These are phyloP conservation scores for Hyphopichia khmerensis DNA, from an alignment of 1,139 yeast species.

Conservation along the genomic window DNA sequence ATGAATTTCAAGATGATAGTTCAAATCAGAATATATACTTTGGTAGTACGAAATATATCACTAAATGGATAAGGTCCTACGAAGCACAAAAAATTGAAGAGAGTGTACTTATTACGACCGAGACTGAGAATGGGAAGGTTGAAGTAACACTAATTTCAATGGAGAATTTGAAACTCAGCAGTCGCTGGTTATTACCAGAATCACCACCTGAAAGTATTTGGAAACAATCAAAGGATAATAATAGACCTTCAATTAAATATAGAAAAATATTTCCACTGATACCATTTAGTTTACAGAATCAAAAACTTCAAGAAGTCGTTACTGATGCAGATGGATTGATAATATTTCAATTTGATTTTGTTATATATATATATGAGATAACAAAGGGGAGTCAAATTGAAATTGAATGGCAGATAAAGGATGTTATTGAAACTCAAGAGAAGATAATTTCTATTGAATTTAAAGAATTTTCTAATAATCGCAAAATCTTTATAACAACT, in stretches of 20 bases:
- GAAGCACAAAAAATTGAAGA: slow-evolving; percentile 11
- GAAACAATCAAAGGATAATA: slow-evolving; percentile 6
- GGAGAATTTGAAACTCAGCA: slow-evolving; percentile 16
- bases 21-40: not conserved
- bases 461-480: not conserved
- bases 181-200: slow-evolving; percentile 4
- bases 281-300: not conserved
- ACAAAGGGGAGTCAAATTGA: not conserved
- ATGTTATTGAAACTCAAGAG: not conserved
- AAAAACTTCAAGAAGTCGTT: not conserved
- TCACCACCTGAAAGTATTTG: slow-evolving; percentile 2
- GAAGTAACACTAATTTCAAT: slow-evolving; percentile 18
- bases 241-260: not conserved
- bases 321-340: not conserved
- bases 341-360: slow-evolving; percentile 10
- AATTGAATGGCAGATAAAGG: slow-evolving; percentile 2
- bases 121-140: slow-evolving; percentile 8
- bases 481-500: slow-evolving; percentile 4
- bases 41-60: slow-evolving; percentile 5
- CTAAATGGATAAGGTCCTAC: slow-evolving; percentile 5
- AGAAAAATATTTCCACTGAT: not conserved
- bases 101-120: slow-evolving; percentile 13
- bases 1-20: slow-evolving; percentile 13
- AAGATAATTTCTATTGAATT: not conserved
- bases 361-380: slow-evolving; percentile 10